phyloP scores from a whole-genome alignment of 257 asterid species.

The Ligustrum vulgare region DNA sequence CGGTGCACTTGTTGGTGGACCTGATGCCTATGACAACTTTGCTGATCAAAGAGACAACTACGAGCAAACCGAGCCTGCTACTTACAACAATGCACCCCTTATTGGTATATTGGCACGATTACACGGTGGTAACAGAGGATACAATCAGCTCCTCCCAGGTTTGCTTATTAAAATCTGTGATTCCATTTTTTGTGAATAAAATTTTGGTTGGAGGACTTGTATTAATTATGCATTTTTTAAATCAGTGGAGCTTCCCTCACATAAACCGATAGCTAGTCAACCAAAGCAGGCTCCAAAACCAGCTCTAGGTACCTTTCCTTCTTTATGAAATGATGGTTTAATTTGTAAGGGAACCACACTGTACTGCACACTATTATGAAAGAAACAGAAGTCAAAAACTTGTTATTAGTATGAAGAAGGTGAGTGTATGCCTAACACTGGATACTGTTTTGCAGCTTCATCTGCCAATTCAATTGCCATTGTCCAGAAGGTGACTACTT shows the following conservation, averaged over 20 bases:
- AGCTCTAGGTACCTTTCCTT: conserved; percentile 30
- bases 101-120: conserved; percentile 43
- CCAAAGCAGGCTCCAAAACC: conserved; percentile 24
- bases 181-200: neutral
- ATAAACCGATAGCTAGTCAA: conserved; percentile 20
- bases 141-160: conserved; percentile 46
- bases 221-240: neutral
- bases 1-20: conserved; percentile 60
- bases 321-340: neutral
- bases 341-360: neutral
- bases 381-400: neutral
- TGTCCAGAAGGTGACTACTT: conserved; percentile 31
- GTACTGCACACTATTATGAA: neutral
- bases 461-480: conserved; percentile 22
- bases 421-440: neutral
- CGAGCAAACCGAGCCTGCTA: conserved; percentile 47
- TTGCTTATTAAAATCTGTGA: neutral
- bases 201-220: neutral
- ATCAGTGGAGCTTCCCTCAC: conserved; percentile 35
- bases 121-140: conserved; percentile 38
- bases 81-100: conserved; percentile 53
- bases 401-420: no score
- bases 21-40: conserved; percentile 48
- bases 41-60: conserved; percentile 43
- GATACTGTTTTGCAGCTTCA: conserved; percentile 25